Conservation (phyloP, 2,329 filamentous ascomycete genomes). For the Fusarium denticulatum region DNA sequence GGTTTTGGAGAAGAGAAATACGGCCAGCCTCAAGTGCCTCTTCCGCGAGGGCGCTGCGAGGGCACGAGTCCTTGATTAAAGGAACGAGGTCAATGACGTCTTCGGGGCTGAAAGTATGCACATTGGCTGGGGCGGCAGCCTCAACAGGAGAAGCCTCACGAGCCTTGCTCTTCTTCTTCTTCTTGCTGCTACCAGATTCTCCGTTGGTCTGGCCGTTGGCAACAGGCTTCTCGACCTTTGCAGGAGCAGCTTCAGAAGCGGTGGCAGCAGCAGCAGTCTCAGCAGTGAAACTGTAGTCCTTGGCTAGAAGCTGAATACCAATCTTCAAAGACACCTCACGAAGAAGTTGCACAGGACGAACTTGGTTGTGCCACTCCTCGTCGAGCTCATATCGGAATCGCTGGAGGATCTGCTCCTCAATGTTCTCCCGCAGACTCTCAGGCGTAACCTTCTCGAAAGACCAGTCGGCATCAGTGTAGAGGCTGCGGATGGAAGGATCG, state of each 20-base stretch:
- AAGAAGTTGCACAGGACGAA: slow-evolving; percentile 84
- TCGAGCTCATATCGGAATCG: slow-evolving; percentile 82
- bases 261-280: slow-evolving; percentile 29
- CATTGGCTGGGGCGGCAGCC: slow-evolving; percentile 53
- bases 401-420: slow-evolving; percentile 75
- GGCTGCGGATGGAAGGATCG: slow-evolving; percentile 75
- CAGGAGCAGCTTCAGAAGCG: slow-evolving; percentile 29
- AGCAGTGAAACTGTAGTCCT: slow-evolving; percentile 57
- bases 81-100: slow-evolving; percentile 95
- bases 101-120: slow-evolving; percentile 74
- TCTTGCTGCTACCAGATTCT: slow-evolving; percentile 56
- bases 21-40: slow-evolving; percentile 95
- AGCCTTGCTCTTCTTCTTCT: slow-evolving; percentile 72
- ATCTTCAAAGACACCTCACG: slow-evolving; percentile 90
- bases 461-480: slow-evolving; percentile 86
- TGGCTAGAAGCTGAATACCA: slow-evolving; percentile 86
- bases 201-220: slow-evolving; percentile 55
- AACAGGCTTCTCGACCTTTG: slow-evolving; percentile 46
- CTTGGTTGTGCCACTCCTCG: slow-evolving; percentile 70
- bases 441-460: slow-evolving; percentile 83
- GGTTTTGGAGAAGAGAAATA: slow-evolving; percentile 93
- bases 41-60: slow-evolving; percentile 89
- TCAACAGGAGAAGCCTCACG: slow-evolving; percentile 64
- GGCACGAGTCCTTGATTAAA: slow-evolving; percentile 91
- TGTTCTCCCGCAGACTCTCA: slow-evolving; percentile 72